A percentile compares a stretch with the other conserved stretches of the same genome.
These are phyloP conservation scores for Escallonia rubra DNA, from an alignment of 129 eudicot species.

Conservation along the genomic window DNA sequence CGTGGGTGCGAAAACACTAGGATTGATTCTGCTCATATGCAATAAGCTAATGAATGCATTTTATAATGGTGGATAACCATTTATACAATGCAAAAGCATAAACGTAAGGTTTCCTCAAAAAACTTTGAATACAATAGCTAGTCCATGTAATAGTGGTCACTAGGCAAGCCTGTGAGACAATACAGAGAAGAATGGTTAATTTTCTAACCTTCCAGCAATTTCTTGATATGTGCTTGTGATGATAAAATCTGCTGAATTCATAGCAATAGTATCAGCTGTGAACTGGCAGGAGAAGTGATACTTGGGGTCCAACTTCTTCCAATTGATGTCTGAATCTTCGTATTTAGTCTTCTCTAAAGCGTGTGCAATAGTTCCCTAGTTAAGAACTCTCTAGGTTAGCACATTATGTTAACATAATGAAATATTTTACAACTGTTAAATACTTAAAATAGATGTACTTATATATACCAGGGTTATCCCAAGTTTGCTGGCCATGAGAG, in stretches of 20 bases:
- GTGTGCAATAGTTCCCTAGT: constrained; percentile 92
- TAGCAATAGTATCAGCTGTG: constrained; percentile 92
- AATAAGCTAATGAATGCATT: too few species aligned
- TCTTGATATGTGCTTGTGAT: constrained; percentile 97
- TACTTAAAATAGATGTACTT: background rate
- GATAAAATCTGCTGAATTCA: constrained; percentile 96
- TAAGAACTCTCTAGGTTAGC: background rate
- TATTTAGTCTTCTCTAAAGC: constrained; percentile 99
- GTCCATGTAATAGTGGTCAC: too few species aligned
- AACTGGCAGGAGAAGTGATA: constrained; percentile 96
- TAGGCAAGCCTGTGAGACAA: too few species aligned
- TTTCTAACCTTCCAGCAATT: constrained; percentile 86
- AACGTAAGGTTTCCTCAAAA: too few species aligned
- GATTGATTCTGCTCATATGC: too few species aligned
- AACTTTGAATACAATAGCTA: too few species aligned
- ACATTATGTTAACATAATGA: background rate
- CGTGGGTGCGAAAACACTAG: too few species aligned
- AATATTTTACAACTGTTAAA: background rate
- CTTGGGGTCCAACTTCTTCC: constrained; percentile 82
- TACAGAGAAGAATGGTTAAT: background rate
- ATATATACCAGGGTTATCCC: constrained; percentile 71
- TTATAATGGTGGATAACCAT: too few species aligned
- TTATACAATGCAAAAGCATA: too few species aligned
- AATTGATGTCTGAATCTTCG: constrained; percentile 91
- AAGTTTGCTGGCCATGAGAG: constrained; percentile 90